These are phyloP conservation scores for Blakeslea trispora DNA, from an alignment of 371 early-diverging fungal species.

Conservation along the genomic window DNA sequence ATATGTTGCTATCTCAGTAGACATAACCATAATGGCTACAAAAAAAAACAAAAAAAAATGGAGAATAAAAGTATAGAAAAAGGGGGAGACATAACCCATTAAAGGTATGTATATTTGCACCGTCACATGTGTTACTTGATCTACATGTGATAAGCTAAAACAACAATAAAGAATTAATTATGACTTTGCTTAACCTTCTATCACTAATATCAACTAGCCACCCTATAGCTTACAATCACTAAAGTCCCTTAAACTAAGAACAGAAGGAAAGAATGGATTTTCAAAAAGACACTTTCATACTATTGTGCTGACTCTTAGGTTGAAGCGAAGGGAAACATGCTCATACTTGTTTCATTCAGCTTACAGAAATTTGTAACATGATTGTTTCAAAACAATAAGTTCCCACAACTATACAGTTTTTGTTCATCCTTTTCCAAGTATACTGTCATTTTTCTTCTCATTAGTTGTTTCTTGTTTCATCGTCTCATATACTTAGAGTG, in stretches of 20 bases:
- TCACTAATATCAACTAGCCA: no score
- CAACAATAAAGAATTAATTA: no score
- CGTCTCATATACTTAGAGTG: neutral
- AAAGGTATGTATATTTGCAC: neutral
- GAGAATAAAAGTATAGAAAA: neutral
- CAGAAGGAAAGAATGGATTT: no score
- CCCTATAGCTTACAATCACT: no score
- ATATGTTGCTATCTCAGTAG: conserved; percentile 20
- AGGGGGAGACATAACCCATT: neutral
- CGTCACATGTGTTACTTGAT: neutral
- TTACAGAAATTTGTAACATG: neutral
- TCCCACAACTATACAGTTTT: no score
- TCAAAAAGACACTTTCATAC: no score
- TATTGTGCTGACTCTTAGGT: no score
- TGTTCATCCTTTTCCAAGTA: no score
- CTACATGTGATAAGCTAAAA: neutral
- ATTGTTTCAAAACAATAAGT: neutral
- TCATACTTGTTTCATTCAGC: neutral
- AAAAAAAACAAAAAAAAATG: conserved; percentile 1
- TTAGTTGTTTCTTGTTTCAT: neutral
- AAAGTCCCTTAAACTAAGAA: no score
- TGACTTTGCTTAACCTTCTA: no score
- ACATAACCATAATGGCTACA: conserved; percentile 14
- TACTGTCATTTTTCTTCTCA: no score
- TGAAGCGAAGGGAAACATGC: neutral